Percentiles rank a stretch among this genome's conserved stretches.
These are phyloP conservation scores for Lumnitzera littorea DNA, from an alignment of 345 rosid genomes.

Conservation along the genomic window DNA sequence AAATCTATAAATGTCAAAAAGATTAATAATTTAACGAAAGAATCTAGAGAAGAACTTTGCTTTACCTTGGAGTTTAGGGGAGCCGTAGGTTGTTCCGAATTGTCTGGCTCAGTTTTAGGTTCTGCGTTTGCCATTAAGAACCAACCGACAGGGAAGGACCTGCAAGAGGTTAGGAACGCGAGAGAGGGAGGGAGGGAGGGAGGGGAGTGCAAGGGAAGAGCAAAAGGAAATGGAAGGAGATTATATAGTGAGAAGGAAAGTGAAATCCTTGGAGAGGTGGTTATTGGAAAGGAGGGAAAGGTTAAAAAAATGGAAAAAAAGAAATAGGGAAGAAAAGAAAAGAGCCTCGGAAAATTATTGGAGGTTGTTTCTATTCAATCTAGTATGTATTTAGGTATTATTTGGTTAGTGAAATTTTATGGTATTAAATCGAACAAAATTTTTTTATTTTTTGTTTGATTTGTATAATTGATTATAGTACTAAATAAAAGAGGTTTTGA, in stretches of 20 bases:
- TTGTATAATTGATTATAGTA: too few relatives aligned
- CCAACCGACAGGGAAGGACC: not conserved
- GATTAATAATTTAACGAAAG: not conserved
- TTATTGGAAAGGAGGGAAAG: not conserved
- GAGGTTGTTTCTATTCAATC: too few relatives aligned
- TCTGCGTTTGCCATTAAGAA: conserved; percentile 10
- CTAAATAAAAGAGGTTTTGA: too few relatives aligned
- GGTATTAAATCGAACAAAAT: too few relatives aligned
- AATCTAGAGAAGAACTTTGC: not conserved
- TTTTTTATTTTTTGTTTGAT: too few relatives aligned
- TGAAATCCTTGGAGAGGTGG: not conserved
- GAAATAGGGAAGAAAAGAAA: too few relatives aligned
- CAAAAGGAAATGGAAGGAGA: too few relatives aligned
- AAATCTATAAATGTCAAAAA: not conserved
- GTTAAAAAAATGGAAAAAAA: too few relatives aligned
- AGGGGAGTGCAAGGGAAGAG: not conserved
- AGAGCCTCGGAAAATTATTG: too few relatives aligned
- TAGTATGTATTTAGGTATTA: too few relatives aligned
- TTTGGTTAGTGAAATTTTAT: too few relatives aligned
- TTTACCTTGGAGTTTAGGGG: conserved; percentile 7
- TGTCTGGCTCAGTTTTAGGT: conserved; percentile 1
- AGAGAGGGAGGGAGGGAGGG: conserved; percentile 1
- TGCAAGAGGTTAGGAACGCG: not conserved
- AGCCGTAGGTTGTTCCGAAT: conserved; percentile 3
- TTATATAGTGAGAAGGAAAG: not conserved